Base-by-base conservation (phyloP, 2,329 filamentous ascomycete genomes). In the Diaporthe sp. region DNA sequence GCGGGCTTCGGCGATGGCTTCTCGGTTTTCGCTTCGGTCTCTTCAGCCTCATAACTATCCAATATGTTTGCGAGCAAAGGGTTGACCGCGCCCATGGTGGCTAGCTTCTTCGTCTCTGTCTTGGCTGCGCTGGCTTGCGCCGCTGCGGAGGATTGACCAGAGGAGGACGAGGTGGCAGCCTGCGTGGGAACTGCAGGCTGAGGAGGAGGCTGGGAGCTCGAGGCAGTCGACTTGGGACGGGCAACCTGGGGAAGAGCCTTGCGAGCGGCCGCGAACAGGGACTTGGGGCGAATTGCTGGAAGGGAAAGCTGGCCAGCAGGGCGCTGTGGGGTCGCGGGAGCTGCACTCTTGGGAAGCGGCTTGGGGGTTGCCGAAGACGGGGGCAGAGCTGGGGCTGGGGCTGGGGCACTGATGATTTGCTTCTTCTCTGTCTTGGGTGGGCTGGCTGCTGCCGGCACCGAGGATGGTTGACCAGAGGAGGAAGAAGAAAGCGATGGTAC, bases 121-220 rank as follows among this genome's bases (percentile, higher is more conserved):
- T 53, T 68, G 31, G 44, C 22, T 15, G 47, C 28, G 17, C 28
- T 37, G 44, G 61, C 61, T 49, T 34, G 20, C 31, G 65, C 65
- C 31, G 65, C 31, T 28, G 47, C 47, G 31, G 65, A 61, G 65
- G 65, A 28, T 68, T 68, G 65, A 68, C 31, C 44, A 51, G 63
- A 67, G 42, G 42, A 44, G n/a, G 61, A 65, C 61, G 25, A 22
- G 17, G 17, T n/a, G 61, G 61, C 20, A n/a, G 44, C 5, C 60
- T 63, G 60, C n/a, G 39, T 28, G 39, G n/a, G 37, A 63, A n/a
- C 61, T 34, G 39, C 60, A 44, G 60, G n/a, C 63, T 67, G 25
- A 7, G 42, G 28, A 15, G n/a, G 44, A 51, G 63, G 63, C 61
- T 67, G 44, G 42, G 61, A 34, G 39, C 6, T 31, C n/a, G 61